Conservation (phyloP, 164 flowering plant genomes). For the Warburgia ugandensis region DNA sequence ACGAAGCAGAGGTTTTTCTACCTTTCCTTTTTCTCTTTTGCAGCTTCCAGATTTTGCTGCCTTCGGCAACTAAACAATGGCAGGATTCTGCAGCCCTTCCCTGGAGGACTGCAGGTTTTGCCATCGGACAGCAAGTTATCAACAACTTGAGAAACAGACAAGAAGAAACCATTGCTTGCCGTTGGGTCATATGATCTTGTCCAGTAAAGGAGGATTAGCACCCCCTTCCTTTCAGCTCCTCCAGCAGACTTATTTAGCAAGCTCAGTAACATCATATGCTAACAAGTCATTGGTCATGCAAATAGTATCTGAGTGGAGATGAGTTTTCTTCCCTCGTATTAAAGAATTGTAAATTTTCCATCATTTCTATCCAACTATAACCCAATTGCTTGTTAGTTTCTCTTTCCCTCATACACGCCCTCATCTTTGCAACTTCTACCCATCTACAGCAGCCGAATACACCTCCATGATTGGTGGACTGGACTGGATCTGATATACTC, state of each 20-base stretch:
- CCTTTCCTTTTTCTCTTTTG: no score
- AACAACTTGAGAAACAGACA: no score
- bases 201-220: neutral
- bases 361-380: slow-evolving; percentile 30
- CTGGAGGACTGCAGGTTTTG: no score
- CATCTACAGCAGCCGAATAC: slow-evolving; percentile 17
- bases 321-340: slow-evolving; percentile 28
- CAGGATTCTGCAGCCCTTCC: no score
- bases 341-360: slow-evolving; percentile 17
- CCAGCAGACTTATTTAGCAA: no score
- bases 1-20: no score
- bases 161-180: no score
- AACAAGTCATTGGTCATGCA: slow-evolving; percentile 19
- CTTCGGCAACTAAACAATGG: no score
- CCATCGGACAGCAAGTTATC: no score
- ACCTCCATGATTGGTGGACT: slow-evolving; percentile 23
- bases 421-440: slow-evolving; percentile 12
- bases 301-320: slow-evolving; percentile 16
- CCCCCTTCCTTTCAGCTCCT: neutral
- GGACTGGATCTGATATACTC: no score
- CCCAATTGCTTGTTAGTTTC: slow-evolving; percentile 22
- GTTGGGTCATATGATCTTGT: no score
- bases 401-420: slow-evolving; percentile 18
- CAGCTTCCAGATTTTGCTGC: no score
- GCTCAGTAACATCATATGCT: slow-evolving; percentile 4